phyloP scores from a whole-genome alignment of 2,329 filamentous ascomycete genomes.

The Myotisia sp. region DNA sequence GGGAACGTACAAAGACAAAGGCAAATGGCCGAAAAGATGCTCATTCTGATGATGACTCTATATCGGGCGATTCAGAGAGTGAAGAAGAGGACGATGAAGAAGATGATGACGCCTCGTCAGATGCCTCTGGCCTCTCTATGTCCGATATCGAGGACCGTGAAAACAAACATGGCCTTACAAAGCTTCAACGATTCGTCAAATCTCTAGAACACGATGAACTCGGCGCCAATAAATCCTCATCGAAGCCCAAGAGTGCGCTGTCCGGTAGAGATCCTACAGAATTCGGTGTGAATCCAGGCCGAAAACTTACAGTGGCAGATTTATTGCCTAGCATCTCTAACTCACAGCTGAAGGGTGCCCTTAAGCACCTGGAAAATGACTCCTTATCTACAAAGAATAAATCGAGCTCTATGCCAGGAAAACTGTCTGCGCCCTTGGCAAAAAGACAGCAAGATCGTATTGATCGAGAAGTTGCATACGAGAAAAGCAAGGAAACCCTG shows the following conservation, averaged over 20 bases:
- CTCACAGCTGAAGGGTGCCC: conserved; percentile 58
- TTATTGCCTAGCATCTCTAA: conserved; percentile 60
- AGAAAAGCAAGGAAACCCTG: conserved; percentile 82
- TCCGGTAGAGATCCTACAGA: conserved; percentile 52
- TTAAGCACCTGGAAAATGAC: conserved; percentile 51
- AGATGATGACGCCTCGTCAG: conserved; percentile 33
- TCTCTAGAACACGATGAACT: conserved; percentile 40
- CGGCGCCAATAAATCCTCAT: conserved; percentile 21
- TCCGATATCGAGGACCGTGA: conserved; percentile 35
- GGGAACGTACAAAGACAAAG: conserved; percentile 22
- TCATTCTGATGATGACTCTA: conserved; percentile 25
- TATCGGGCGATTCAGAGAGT: conserved; percentile 35
- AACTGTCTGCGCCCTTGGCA: conserved; percentile 67
- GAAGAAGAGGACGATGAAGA: conserved; percentile 32
- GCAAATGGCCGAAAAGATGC: conserved; percentile 14
- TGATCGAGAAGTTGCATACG: conserved; percentile 67
- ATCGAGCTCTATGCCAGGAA: conserved; percentile 44
- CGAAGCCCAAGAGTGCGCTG: conserved; percentile 29
- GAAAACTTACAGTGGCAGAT: conserved; percentile 62
- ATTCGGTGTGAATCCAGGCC: conserved; percentile 42
- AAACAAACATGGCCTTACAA: conserved; percentile 42
- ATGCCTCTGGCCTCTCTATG: conserved; percentile 37
- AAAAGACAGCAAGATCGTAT: conserved; percentile 76
- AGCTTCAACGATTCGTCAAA: conserved; percentile 54
- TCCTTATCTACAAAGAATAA: conserved; percentile 34